Conservation (phyloP, 208 protist genomes). For the Wallacemonas sp. region DNA sequence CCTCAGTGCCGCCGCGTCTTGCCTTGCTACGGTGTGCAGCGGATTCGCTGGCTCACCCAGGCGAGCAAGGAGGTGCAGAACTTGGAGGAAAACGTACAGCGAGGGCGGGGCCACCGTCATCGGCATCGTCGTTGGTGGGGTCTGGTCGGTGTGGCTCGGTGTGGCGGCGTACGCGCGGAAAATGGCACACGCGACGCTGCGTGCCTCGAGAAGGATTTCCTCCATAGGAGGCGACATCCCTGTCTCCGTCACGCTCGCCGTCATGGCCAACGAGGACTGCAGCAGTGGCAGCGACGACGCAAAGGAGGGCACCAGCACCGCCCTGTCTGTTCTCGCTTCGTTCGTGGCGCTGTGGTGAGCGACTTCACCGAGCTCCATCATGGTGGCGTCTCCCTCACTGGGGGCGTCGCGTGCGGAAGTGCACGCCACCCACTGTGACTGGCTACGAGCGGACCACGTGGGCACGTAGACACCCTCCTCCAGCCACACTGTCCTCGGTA, state of each 20-base stretch:
- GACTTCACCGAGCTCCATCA: background rate
- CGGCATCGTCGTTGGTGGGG: background rate
- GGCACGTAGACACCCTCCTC: background rate
- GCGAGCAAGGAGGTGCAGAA: constrained; percentile 25
- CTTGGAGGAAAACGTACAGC: constrained; percentile 24
- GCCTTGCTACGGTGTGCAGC: too few relatives aligned
- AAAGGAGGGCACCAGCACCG: constrained; percentile 1
- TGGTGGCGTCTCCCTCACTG: background rate
- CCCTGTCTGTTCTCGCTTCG: background rate
- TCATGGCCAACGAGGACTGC: background rate
- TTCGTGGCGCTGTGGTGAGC: background rate
- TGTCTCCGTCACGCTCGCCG: background rate
- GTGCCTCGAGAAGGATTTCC: background rate
- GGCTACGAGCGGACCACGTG: background rate
- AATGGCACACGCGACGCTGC: background rate
- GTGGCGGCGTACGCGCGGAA: constrained; percentile 1
- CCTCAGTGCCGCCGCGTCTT: too few relatives aligned
- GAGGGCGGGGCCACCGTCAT: background rate
- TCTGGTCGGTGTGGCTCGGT: background rate
- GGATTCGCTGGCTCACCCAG: constrained; percentile 18
- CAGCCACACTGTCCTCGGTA: background rate
- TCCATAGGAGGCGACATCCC: background rate
- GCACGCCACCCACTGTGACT: background rate
- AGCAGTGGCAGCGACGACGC: background rate
- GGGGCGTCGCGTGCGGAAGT: background rate